Evolutionary conservation across 2,329 filamentous ascomycete species (phyloP), one percentile per base, ranked within the genome.

Genomic region (Dichotomopilus funicola): DNA sequence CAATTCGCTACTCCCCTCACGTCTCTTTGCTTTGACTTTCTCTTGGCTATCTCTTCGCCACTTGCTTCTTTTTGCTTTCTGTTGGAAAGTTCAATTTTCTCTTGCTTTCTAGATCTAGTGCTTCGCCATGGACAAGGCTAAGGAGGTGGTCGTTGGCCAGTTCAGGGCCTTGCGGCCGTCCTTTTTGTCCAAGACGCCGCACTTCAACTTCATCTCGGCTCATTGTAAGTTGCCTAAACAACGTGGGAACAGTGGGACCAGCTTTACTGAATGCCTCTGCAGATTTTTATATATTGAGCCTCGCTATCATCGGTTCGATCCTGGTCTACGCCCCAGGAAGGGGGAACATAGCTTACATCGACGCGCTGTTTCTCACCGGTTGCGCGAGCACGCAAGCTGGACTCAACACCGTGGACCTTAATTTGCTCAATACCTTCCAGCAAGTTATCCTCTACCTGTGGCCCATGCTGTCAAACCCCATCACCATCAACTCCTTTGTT

Each of bases 361-460:
- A 99, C 75, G 86, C 91, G 2, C 79, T 99, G 12, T 89, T 95
- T 76, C 89, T 96, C 64, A 82, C 87, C n/a, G 85, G 83, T 53
- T 92, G 94, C 50, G 78, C 88, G 55, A 87, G 90, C 60, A 97
- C 92, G 0, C 94, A 99, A 72, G 95, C 91, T 60, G 94, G 94
- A 1, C 75, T 99, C 59, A 99, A 99, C 69, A 89, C 92, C 1
- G 68, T 86, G 47, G 77, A 89, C 65, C 64, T 89, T 55, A 89
- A 90, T 68, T 58, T 70, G 9, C 73, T 91, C 37, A 83, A 81
- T 60, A 86, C 83, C 4, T 88, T 87, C 59, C 87, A 89, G 67
- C 87, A 94, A 72, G 70, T 89, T 43, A 78, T 88, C 50, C 73
- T 95, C 33, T 91, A 87, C 64, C 65, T 91, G 6, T 77, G 89